Evolutionary conservation across 148 eudicot species (phyloP).

Genomic region (Spergularia marina): DNA sequence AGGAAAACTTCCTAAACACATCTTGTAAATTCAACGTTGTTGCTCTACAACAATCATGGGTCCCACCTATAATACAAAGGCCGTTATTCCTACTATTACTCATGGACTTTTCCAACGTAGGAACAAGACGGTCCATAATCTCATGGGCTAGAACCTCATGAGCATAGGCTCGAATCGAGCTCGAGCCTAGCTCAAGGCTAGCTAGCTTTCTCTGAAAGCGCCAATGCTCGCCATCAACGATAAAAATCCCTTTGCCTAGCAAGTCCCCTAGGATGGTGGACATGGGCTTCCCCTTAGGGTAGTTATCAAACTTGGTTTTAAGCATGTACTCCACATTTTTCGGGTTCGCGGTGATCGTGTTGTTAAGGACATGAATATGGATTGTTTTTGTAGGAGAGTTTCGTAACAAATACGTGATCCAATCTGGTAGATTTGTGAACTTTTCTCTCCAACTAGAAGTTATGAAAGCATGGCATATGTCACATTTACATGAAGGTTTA

Average conservation of each 20-base stretch:
- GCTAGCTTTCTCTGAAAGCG: conserved; percentile 52
- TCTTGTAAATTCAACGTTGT: conserved; percentile 43
- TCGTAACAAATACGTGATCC: conserved; percentile 45
- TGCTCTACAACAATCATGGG: too few species aligned
- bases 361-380: conserved; percentile 49
- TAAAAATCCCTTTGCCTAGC: conserved; percentile 51
- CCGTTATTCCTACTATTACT: not conserved
- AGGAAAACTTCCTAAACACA: conserved; percentile 46
- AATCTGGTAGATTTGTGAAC: conserved; percentile 49
- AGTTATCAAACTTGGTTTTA: conserved; percentile 46
- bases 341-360: conserved; percentile 44
- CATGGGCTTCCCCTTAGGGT: conserved; percentile 53
- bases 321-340: conserved; percentile 54
- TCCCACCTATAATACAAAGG: not conserved
- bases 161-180: conserved; percentile 42
- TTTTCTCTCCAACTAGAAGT: conserved; percentile 34
- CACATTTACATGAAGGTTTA: conserved; percentile 41
- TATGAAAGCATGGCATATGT: conserved; percentile 41
- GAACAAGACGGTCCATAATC: conserved; percentile 31
- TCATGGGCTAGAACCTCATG: conserved; percentile 36
- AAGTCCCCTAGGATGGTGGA: conserved; percentile 46
- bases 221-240: conserved; percentile 59
- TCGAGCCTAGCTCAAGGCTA: conserved; percentile 50
- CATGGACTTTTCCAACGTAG: not conserved
- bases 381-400: conserved; percentile 49